Conservation (phyloP, 2,329 filamentous ascomycete species). For the Neopestalotiopsis clavispora region DNA sequence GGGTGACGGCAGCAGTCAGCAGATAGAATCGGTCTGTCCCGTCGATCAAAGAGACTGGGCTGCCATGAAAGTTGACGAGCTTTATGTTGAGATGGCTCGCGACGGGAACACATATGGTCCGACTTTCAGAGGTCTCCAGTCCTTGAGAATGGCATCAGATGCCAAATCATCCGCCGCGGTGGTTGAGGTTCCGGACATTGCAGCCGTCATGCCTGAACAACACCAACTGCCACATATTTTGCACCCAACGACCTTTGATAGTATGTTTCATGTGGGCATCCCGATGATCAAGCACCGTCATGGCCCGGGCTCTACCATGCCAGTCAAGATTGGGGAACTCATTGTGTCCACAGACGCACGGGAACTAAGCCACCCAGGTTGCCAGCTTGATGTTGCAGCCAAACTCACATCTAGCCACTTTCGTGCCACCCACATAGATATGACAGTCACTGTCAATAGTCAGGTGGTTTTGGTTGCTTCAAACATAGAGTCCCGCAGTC, state of each 20-base stretch:
- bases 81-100: slow-evolving; percentile 15
- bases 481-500: slow-evolving; percentile 20
- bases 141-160: slow-evolving; percentile 1
- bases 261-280: slow-evolving; percentile 20
- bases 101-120: slow-evolving; percentile 21
- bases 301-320: slow-evolving; percentile 23
- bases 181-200: slow-evolving; percentile 16
- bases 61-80: background rate
- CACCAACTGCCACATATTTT: slow-evolving; percentile 19
- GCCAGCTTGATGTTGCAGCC: slow-evolving; percentile 16
- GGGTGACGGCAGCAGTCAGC: background rate
- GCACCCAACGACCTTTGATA: slow-evolving; percentile 24
- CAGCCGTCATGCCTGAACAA: slow-evolving; percentile 19
- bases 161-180: background rate
- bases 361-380: slow-evolving; percentile 1
- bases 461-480: slow-evolving; percentile 14
- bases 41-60: background rate
- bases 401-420: slow-evolving; percentile 19
- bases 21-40: background rate
- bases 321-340: slow-evolving; percentile 22
- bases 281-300: slow-evolving; percentile 16
- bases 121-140: slow-evolving; percentile 12
- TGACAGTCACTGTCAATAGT: background rate
- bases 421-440: slow-evolving; percentile 18
- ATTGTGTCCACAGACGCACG: slow-evolving; percentile 11